Conservation (phyloP, 805 yeast genomes). For the Spathaspora hagerdaliae region DNA sequence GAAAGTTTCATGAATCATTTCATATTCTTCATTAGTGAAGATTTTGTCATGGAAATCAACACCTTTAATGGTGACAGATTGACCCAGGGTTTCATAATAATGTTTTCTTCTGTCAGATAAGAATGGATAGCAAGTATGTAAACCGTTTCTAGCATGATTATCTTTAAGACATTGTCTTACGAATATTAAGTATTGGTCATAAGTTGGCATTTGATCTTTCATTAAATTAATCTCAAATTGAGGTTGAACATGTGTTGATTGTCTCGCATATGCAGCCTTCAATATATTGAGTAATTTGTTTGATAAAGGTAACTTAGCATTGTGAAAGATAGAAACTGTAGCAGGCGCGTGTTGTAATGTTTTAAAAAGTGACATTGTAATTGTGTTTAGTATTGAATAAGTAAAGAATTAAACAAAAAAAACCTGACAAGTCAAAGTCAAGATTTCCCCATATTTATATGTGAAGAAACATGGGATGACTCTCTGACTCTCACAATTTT, state of each 20-base stretch:
- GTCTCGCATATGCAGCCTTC: slow-evolving; percentile 25
- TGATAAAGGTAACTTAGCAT: slow-evolving; percentile 29
- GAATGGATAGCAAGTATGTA: slow-evolving; percentile 35
- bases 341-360: slow-evolving; percentile 40
- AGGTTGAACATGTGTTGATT: slow-evolving; percentile 3
- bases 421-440: too few relatives aligned
- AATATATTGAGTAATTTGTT: slow-evolving; percentile 26
- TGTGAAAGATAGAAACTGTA: slow-evolving; percentile 39
- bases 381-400: background rate
- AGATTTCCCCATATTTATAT: too few relatives aligned
- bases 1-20: slow-evolving; percentile 35
- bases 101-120: slow-evolving; percentile 21
- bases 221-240: slow-evolving; percentile 33
- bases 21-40: slow-evolving; percentile 36
- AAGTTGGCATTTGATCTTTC: slow-evolving; percentile 40
- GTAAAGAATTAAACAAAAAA: too few relatives aligned
- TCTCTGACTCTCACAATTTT: too few relatives aligned
- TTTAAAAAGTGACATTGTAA: slow-evolving; percentile 36
- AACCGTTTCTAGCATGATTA: slow-evolving; percentile 17
- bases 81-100: slow-evolving; percentile 6
- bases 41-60: slow-evolving; percentile 21
- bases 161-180: slow-evolving; percentile 23
- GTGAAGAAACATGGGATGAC: too few relatives aligned
- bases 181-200: slow-evolving; percentile 33
- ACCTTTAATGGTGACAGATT: slow-evolving; percentile 14